Conservation (phyloP, 805 yeast species). For the Lachancea thermotolerans region DNA sequence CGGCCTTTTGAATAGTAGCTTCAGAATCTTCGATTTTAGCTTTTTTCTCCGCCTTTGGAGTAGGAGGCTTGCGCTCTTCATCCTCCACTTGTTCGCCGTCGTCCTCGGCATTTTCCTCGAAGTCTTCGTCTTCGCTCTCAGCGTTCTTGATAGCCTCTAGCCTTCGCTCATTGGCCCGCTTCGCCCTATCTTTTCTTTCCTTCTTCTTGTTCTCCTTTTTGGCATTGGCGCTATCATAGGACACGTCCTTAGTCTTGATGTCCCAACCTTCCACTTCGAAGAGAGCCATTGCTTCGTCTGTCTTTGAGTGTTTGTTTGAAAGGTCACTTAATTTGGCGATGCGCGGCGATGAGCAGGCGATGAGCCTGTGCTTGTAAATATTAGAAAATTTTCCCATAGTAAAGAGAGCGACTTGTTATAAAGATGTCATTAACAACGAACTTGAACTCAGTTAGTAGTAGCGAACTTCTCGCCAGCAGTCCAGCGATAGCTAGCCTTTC, state of each 20-base stretch:
- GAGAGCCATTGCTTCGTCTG: conserved; percentile 45
- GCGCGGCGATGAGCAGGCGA: conserved; percentile 1
- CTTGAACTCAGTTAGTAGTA: too few relatives aligned
- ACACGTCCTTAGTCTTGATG: conserved; percentile 47
- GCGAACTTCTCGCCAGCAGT: too few relatives aligned
- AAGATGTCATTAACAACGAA: too few relatives aligned
- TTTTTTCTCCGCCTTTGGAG: background rate
- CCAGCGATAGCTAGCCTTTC: too few relatives aligned
- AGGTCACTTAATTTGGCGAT: background rate
- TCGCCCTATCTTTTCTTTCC: conserved; percentile 18
- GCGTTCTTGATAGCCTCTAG: conserved; percentile 6
- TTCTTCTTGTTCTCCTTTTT: conserved; percentile 26
- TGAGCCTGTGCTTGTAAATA: background rate
- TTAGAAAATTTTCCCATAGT: too few relatives aligned
- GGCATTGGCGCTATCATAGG: conserved; percentile 35
- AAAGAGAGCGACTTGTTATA: too few relatives aligned
- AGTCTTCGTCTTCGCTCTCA: conserved; percentile 12
- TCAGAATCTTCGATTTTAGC: conserved; percentile 3
- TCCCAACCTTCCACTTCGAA: conserved; percentile 84
- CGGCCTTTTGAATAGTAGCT: background rate
- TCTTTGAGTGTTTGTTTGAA: background rate
- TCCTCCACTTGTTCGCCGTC: conserved; percentile 5
- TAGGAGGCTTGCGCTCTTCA: conserved; percentile 8
- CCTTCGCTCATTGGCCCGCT: conserved; percentile 14
- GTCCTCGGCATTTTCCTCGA: conserved; percentile 7